Percentiles rank a stretch among this genome's conserved stretches.
Conservation (phyloP, 306 rosid genomes). For the Comarum palustre region DNA sequence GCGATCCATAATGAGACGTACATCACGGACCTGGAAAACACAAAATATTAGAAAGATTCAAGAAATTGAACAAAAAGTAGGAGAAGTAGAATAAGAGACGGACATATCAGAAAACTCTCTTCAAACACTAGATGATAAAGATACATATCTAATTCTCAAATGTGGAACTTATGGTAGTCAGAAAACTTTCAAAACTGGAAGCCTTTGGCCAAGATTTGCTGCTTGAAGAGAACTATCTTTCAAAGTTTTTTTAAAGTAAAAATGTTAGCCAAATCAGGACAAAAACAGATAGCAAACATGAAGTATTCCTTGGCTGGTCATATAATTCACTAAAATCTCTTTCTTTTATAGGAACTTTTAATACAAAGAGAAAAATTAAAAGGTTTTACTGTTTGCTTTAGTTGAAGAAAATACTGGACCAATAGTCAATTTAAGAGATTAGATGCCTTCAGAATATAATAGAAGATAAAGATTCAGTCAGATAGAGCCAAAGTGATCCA, state of each 20-base stretch:
- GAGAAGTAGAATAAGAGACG: background rate
- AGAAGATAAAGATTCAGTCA: background rate
- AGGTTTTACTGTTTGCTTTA: background rate
- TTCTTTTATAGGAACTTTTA: background rate
- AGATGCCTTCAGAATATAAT: background rate
- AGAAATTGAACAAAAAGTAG: background rate
- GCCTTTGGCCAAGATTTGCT: background rate
- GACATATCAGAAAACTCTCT: background rate
- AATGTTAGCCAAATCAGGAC: background rate
- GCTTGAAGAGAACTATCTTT: background rate
- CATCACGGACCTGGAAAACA: constrained; percentile 81
- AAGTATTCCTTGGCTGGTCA: background rate
- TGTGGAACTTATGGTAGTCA: background rate
- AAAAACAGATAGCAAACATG: background rate
- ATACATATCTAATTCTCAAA: background rate
- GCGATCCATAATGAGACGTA: constrained; percentile 96
- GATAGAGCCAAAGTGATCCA: background rate
- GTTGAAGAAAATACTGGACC: background rate
- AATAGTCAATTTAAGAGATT: background rate
- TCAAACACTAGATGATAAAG: background rate
- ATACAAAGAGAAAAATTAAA: background rate
- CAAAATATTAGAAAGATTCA: background rate
- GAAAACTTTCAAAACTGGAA: background rate
- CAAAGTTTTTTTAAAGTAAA: background rate
- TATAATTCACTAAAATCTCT: background rate